Percentiles rank a stretch among this genome's conserved stretches.
Evolutionary conservation across 2,329 filamentous ascomycete genomes (phyloP).

Genomic region (Magnaporthales sp.): DNA sequence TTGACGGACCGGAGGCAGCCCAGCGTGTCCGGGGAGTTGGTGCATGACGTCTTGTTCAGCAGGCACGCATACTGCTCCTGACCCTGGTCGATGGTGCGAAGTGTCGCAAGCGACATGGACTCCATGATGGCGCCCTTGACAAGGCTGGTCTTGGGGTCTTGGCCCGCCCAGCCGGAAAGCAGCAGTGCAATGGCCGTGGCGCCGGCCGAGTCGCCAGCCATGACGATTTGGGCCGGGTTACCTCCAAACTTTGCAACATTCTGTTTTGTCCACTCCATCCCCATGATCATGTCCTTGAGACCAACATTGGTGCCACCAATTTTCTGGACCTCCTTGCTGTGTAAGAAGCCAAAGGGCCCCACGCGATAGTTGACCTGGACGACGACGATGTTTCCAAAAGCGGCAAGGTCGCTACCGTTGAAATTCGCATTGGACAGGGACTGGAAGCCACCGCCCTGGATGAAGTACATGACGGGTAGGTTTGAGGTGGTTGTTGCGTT

Average conservation of each 20-base stretch:
- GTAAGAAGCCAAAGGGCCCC: conserved; percentile 64
- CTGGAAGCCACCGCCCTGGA: conserved; percentile 47
- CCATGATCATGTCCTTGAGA: conserved; percentile 57
- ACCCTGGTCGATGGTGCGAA: conserved; percentile 13
- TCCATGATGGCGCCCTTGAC: conserved; percentile 42
- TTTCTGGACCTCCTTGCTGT: conserved; percentile 49
- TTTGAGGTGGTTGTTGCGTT: conserved; percentile 35
- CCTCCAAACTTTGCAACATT: conserved; percentile 61
- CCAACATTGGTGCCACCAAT: conserved; percentile 38
- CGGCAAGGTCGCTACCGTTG: conserved; percentile 51
- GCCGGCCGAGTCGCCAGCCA: conserved; percentile 63
- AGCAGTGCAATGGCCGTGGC: conserved; percentile 56
- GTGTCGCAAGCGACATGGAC: conserved; percentile 19
- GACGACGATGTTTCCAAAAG: conserved; percentile 36
- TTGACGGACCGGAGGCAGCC: conserved; percentile 13
- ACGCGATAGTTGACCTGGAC: conserved; percentile 73
- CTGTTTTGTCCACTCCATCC: conserved; percentile 58
- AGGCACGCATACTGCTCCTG: conserved; percentile 13
- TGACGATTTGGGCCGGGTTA: conserved; percentile 55
- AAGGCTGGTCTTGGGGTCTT: conserved; percentile 25
- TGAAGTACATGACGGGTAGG: conserved; percentile 24
- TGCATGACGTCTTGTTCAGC: conserved; percentile 11
- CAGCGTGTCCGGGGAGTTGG: conserved; percentile 12
- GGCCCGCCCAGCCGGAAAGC: conserved; percentile 44
- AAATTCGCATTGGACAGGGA: conserved; percentile 32